phyloP scores from a whole-genome alignment of 768 basidiomycete genomes.

The Postia placenta region DNA sequence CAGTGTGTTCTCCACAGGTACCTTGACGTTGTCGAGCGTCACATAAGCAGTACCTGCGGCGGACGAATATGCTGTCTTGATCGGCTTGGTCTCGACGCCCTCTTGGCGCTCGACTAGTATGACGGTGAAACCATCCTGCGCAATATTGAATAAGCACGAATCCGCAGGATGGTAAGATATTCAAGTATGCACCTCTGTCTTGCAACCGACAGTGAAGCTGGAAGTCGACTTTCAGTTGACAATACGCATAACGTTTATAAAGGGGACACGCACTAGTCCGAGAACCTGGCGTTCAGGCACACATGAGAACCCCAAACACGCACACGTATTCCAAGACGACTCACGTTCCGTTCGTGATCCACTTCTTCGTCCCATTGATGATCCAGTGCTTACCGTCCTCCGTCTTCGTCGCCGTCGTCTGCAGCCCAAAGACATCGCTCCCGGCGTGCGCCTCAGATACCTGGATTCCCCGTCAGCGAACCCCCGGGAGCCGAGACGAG shows the following conservation, averaged over 20 bases:
- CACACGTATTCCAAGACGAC: conserved; percentile 7
- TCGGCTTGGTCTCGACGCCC: conserved; percentile 76
- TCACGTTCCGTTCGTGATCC: conserved; percentile 73
- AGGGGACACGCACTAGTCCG: conserved; percentile 30
- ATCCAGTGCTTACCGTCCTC: conserved; percentile 83
- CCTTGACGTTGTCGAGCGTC: conserved; percentile 78
- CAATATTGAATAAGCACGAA: too few species aligned
- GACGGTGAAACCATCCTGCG: conserved; percentile 62
- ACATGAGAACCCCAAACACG: background rate
- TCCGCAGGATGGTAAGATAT: conserved; percentile 24
- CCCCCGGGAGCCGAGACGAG: background rate
- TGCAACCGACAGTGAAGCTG: conserved; percentile 69
- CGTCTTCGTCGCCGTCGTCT: conserved; percentile 73
- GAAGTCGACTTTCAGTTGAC: background rate
- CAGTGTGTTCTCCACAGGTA: conserved; percentile 83
- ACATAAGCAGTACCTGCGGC: conserved; percentile 83
- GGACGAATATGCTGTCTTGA: conserved; percentile 84
- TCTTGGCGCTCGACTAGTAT: conserved; percentile 82
- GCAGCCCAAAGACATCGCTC: conserved; percentile 77
- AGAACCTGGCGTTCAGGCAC: conserved; percentile 22
- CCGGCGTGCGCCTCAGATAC: conserved; percentile 88
- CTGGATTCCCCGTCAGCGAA: conserved; percentile 2
- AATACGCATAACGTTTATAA: background rate
- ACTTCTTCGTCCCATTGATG: conserved; percentile 84
- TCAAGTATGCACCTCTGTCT: conserved; percentile 38